Base-by-base conservation (phyloP, 257 asterid species). In the Solanum phureja region DNA sequence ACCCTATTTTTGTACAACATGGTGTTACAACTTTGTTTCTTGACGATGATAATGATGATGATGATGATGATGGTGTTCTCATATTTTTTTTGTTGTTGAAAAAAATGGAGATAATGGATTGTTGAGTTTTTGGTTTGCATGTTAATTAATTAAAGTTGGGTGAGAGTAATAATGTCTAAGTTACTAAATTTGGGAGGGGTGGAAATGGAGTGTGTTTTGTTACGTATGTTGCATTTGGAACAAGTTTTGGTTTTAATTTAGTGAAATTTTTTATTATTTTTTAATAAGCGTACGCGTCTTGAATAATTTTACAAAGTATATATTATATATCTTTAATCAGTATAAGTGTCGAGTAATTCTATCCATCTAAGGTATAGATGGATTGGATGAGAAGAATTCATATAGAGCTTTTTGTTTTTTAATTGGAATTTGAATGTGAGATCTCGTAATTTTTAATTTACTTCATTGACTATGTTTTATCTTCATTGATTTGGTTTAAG, bases 1-100 rank as follows among this genome's bases (percentile, higher is more conserved):
- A 33, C 16, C 92, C 93, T 29, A 87, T 52, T 87, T 89, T 91
- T 40, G 16, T 85, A 71, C 91, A 89, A 42, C 91, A 91, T 19
- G 91, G 88, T 72, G 90, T 86, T 6, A 40, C 19, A 18, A 73
- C 16, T 46, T 84, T 88, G 24, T 1, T 38, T 35, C 42, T n/a
- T 13, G 83, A 77, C 21, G 83, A 87, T 49, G 86, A 31, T 52
- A 84, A 42, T 64, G 88, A 56, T 24, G 83, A 87, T 49, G 83
- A 87, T 49, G 89, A 33, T 33, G 34, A 33, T 33, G 34, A 31
- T 38, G 88, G 90, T 2, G 37, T 88, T 75, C 66, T 88, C 90
- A 87, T 86, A 6, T 24, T 86, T 14, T 5, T 5, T 9, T 46
- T 44, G 11, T 81, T 35, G 23, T 34, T 27, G n/a, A 27, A 29